These are phyloP conservation scores for Pisolithus marmoratus DNA, from an alignment of 768 basidiomycete genomes.

Conservation along the genomic window DNA sequence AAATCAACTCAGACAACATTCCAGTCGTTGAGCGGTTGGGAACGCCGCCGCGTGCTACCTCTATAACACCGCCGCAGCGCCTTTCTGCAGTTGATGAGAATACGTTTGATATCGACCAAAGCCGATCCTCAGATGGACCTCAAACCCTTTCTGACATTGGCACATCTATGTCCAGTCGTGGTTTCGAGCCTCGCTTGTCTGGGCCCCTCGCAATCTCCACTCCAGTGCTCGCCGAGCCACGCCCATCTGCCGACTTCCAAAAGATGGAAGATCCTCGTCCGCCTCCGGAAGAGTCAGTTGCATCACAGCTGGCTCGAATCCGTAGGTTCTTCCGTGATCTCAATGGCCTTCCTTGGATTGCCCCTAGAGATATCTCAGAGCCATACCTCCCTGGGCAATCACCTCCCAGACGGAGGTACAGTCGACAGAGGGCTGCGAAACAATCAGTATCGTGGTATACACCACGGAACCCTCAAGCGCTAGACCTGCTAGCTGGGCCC, in stretches of 20 bases:
- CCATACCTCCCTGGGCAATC: constrained; percentile 41
- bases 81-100: constrained; percentile 21
- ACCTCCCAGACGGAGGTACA: constrained; percentile 21
- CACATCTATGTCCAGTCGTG: constrained; percentile 20
- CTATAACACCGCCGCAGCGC: constrained; percentile 20
- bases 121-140: constrained; percentile 9
- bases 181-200: constrained; percentile 18
- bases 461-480: constrained; percentile 17
- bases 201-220: constrained; percentile 26
- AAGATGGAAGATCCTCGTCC: constrained; percentile 44
- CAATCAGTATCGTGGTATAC: constrained; percentile 26
- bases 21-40: constrained; percentile 24
- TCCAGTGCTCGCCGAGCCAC: constrained; percentile 29
- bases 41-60: constrained; percentile 19
- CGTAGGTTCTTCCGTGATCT: constrained; percentile 34
- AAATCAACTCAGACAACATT: constrained; percentile 24
- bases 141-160: constrained; percentile 16
- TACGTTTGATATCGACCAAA: constrained; percentile 12
- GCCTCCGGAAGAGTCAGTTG: constrained; percentile 28
- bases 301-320: constrained; percentile 33
- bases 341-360: constrained; percentile 43
- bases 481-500: constrained; percentile 28
- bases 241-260: constrained; percentile 40
- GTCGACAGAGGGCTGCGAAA: constrained; percentile 19
- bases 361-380: constrained; percentile 39